Evolutionary conservation across 139 green algal genomes (phyloP).

Genomic region (Zygnema circumcarinatum): DNA sequence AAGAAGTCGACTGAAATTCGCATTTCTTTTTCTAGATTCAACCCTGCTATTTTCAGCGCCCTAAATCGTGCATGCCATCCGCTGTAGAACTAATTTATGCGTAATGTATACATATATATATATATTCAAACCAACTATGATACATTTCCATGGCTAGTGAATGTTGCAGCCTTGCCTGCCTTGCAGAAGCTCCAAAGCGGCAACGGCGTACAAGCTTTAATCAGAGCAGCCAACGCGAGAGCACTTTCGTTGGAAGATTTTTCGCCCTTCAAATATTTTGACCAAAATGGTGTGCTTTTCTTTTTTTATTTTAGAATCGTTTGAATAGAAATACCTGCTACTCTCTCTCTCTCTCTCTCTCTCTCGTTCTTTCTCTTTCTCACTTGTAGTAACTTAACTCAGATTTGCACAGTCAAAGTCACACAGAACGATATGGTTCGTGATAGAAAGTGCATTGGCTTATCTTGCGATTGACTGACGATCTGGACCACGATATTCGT

Average conservation of each 20-base stretch:
- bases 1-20: no score
- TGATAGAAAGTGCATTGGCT: not conserved
- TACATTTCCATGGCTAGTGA: not conserved
- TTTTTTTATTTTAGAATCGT: not conserved
- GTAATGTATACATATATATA: constrained; percentile 1
- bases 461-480: not conserved
- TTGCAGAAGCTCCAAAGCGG: not conserved
- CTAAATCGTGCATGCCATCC: no score
- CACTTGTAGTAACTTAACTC: not conserved
- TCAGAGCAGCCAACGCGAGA: not conserved
- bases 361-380: not conserved
- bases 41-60: no score
- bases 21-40: no score
- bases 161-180: not conserved
- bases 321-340: no score
- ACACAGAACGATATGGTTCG: not conserved
- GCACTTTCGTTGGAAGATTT: not conserved
- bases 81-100: no score
- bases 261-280: not conserved
- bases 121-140: not conserved
- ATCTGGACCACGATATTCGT: no score
- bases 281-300: not conserved
- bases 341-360: not conserved
- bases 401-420: not conserved
- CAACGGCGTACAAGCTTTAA: not conserved